Percentiles rank a stretch among this genome's conserved stretches.
Conservation (phyloP, 805 yeast species). For the Wickerhamiella nectarea region DNA sequence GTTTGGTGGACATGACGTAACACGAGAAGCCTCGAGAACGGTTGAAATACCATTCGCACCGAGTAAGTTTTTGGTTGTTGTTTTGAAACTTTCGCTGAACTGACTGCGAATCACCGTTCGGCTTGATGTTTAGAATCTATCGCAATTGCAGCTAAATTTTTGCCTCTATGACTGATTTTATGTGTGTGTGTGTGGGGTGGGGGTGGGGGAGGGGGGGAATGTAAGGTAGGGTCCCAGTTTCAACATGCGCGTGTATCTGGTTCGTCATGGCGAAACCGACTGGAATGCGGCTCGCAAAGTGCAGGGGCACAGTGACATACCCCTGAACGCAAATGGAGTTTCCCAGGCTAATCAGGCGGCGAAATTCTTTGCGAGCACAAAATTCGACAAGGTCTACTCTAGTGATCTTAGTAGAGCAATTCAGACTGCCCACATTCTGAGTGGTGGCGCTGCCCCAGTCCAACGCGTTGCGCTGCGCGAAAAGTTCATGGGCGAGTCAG, state of each 20-base stretch:
- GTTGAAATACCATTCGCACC: neutral
- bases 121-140: neutral
- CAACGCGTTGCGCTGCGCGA: slow-evolving; percentile 13
- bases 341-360: slow-evolving; percentile 17
- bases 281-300: slow-evolving; percentile 14
- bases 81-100: neutral
- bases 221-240: no score
- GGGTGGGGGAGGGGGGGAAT: no score
- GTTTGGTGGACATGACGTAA: slow-evolving; percentile 1
- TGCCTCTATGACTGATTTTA: neutral
- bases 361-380: slow-evolving; percentile 4
- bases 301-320: slow-evolving; percentile 19
- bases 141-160: neutral
- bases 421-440: slow-evolving; percentile 16
- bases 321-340: slow-evolving; percentile 15
- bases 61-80: neutral
- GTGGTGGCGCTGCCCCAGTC: slow-evolving; percentile 1
- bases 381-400: slow-evolving; percentile 15
- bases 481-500: slow-evolving; percentile 17
- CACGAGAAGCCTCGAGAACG: neutral
- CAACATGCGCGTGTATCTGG: slow-evolving; percentile 14
- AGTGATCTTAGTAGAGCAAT: slow-evolving; percentile 18
- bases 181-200: slow-evolving; percentile 14
- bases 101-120: no score
- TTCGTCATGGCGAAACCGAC: slow-evolving; percentile 21